Evolutionary conservation across 306 rosid genomes (phyloP).

Genomic region (Styphnolobium japonicum): DNA sequence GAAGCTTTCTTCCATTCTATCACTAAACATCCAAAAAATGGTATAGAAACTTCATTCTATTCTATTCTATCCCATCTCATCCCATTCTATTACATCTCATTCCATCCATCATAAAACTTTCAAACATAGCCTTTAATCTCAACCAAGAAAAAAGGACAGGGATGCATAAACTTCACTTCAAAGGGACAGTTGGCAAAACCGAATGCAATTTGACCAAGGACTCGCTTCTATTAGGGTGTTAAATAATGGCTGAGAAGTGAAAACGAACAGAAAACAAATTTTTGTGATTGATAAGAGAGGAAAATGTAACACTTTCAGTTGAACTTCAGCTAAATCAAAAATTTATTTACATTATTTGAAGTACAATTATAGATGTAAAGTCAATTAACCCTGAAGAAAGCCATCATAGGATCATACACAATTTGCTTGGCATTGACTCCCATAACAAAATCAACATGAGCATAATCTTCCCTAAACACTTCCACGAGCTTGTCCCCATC

Average conservation of each 20-base stretch:
- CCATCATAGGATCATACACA: conserved; percentile 54
- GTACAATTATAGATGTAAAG: neutral
- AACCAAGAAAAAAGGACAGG: too few species aligned
- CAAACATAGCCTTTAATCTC: too few species aligned
- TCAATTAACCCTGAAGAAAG: conserved; percentile 44
- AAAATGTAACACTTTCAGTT: neutral
- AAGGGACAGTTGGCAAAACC: too few species aligned
- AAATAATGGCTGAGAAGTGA: neutral
- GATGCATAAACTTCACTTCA: too few species aligned
- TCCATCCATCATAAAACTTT: too few species aligned
- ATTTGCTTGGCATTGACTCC: conserved; percentile 47
- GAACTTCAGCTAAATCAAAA: neutral
- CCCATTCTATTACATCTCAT: too few species aligned
- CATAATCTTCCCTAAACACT: conserved; percentile 45
- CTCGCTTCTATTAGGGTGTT: neutral
- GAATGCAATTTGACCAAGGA: neutral
- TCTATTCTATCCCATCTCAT: too few species aligned
- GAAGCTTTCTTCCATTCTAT: too few species aligned
- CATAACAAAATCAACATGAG: conserved; percentile 62
- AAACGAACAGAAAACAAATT: neutral
- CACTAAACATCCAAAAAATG: too few species aligned
- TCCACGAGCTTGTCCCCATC: conserved; percentile 42
- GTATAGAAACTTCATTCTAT: too few species aligned
- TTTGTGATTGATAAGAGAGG: neutral
- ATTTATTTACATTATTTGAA: neutral